phyloP scores from a whole-genome alignment of 1,284 basidiomycete genomes.

The Apiotrichum montevideense region DNA sequence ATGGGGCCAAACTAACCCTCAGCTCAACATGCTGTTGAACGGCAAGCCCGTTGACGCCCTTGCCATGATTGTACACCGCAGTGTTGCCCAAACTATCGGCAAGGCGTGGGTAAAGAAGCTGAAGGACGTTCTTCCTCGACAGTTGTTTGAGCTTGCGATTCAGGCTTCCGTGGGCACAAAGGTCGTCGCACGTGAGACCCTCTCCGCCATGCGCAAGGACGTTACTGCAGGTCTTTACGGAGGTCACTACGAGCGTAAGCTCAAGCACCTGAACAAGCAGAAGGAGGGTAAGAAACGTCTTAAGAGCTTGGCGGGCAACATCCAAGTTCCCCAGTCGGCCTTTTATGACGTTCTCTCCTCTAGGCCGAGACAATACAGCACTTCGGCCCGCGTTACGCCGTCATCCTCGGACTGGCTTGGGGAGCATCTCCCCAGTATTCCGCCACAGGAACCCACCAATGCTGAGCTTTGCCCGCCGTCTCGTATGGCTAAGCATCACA shows the following conservation, averaged over 20 bases:
- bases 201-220: conserved; percentile 83
- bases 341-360: conserved; percentile 77
- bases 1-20: not conserved
- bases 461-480: not conserved
- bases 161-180: conserved; percentile 72
- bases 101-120: conserved; percentile 82
- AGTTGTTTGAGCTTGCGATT: conserved; percentile 89
- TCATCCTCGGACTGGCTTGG: not conserved
- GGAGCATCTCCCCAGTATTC: not conserved
- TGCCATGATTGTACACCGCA: conserved; percentile 73
- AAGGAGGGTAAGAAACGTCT: conserved; percentile 83
- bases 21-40: conserved; percentile 82
- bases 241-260: conserved; percentile 84
- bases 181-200: conserved; percentile 78
- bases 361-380: conserved; percentile 28
- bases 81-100: conserved; percentile 64
- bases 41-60: conserved; percentile 81
- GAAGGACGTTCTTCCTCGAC: conserved; percentile 82
- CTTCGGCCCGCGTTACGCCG: conserved; percentile 6
- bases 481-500: conserved; percentile 3
- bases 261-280: conserved; percentile 87
- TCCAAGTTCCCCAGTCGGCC: conserved; percentile 83
- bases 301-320: conserved; percentile 71
- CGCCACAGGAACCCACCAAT: not conserved
- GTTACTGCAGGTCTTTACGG: conserved; percentile 93